phyloP scores from a whole-genome alignment of 495 filamentous ascomycete genomes.

The Talaromyces adpressus region DNA sequence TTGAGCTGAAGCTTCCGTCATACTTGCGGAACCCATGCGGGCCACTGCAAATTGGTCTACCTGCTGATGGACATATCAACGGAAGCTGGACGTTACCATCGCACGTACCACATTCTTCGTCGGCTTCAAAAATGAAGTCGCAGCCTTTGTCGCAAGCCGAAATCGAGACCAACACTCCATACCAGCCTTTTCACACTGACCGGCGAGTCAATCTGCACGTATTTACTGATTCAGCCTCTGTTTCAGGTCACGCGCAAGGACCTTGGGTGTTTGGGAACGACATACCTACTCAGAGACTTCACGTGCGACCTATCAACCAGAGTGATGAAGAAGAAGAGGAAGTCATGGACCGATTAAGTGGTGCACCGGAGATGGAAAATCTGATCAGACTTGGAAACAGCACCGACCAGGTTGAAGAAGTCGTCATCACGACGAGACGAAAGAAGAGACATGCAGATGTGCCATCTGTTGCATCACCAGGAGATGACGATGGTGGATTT shows the following conservation, averaged over 20 bases:
- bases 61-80: constrained; percentile 20
- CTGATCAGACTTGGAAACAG: constrained; percentile 46
- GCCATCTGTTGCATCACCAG: neutral
- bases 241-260: constrained; percentile 16
- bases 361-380: constrained; percentile 43
- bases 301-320: constrained; percentile 44
- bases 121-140: constrained; percentile 24
- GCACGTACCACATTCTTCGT: constrained; percentile 21
- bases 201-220: constrained; percentile 65
- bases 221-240: constrained; percentile 30
- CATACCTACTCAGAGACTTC: constrained; percentile 53
- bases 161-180: constrained; percentile 86
- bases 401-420: constrained; percentile 66
- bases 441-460: constrained; percentile 39
- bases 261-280: constrained; percentile 69
- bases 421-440: constrained; percentile 72
- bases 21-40: constrained; percentile 28
- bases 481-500: constrained; percentile 68
- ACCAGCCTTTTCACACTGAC: constrained; percentile 87
- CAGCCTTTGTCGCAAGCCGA: constrained; percentile 73
- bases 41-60: constrained; percentile 26
- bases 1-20: constrained; percentile 57
- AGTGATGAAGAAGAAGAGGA: constrained; percentile 46
- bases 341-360: constrained; percentile 28
- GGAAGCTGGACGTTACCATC: constrained; percentile 32